phyloP scores from a whole-genome alignment of 1,284 basidiomycete genomes.

The Ceraceosorus bombacis region DNA sequence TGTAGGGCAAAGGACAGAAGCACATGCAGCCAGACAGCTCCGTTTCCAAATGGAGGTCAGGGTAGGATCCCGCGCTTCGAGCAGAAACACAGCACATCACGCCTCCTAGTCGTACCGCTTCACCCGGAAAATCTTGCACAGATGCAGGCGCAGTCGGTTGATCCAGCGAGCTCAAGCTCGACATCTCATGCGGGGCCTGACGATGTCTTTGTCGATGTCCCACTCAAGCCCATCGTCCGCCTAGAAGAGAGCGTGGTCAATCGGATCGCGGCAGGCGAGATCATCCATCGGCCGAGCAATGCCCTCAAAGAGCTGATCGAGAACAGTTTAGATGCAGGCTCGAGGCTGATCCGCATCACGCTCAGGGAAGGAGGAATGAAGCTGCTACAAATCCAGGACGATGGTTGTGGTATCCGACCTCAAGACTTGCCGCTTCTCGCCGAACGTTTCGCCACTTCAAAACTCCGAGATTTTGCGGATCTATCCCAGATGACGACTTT shows the following conservation, averaged over 20 bases:
- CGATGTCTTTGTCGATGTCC: too few relatives aligned
- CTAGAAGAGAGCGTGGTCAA: slow-evolving; percentile 56
- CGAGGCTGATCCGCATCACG: slow-evolving; percentile 76
- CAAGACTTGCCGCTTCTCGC: slow-evolving; percentile 82
- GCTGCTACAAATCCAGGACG: slow-evolving; percentile 89
- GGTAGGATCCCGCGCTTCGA: too few relatives aligned
- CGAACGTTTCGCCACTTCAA: slow-evolving; percentile 92
- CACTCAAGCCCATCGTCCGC: slow-evolving; percentile 11
- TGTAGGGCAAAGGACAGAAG: too few relatives aligned
- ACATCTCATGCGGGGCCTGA: too few relatives aligned
- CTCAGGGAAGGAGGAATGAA: slow-evolving; percentile 95
- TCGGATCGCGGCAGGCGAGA: slow-evolving; percentile 60
- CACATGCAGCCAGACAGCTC: too few relatives aligned
- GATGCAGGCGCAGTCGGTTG: too few relatives aligned
- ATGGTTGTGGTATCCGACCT: slow-evolving; percentile 86
- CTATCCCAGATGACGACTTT: slow-evolving; percentile 79
- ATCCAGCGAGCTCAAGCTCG: too few relatives aligned
- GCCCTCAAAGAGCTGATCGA: slow-evolving; percentile 95
- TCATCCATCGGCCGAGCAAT: slow-evolving; percentile 90
- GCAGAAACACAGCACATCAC: too few relatives aligned
- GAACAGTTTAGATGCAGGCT: slow-evolving; percentile 85
- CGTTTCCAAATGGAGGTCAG: too few relatives aligned
- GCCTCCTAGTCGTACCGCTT: too few relatives aligned
- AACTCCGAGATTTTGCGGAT: slow-evolving; percentile 79
- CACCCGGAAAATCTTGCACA: too few relatives aligned